Conservation (phyloP, 257 asterid species). For the Penstemon davidsonii region DNA sequence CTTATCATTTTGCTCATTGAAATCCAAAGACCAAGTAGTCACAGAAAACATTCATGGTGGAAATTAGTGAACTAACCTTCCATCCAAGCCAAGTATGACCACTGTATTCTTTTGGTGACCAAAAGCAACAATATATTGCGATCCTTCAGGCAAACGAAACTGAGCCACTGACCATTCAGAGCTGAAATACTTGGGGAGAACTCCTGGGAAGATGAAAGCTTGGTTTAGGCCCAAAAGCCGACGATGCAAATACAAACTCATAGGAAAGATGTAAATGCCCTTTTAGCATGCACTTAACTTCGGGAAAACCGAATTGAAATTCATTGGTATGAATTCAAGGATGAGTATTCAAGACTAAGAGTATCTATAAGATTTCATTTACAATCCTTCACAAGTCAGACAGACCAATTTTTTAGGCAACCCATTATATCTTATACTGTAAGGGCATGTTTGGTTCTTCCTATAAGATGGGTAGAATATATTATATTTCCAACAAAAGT, state of each 20-base stretch:
- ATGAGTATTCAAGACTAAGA: no score
- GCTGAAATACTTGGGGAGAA: slow-evolving; percentile 90
- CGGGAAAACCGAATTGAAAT: background rate
- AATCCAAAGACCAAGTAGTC: background rate
- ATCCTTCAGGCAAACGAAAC: slow-evolving; percentile 86
- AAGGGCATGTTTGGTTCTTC: no score
- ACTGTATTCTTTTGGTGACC: slow-evolving; percentile 89
- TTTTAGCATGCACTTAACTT: background rate
- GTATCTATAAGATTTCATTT: no score
- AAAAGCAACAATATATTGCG: slow-evolving; percentile 73
- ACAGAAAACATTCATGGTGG: background rate
- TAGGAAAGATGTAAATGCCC: background rate
- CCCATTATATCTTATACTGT: no score
- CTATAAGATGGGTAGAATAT: no score
- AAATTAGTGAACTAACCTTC: slow-evolving; percentile 56
- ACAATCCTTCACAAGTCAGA: background rate
- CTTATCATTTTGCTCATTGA: no score
- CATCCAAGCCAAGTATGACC: slow-evolving; percentile 89
- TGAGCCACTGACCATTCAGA: slow-evolving; percentile 98
- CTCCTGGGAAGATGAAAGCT: slow-evolving; percentile 48
- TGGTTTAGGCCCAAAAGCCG: slow-evolving; percentile 8
- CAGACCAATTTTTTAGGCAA: background rate
- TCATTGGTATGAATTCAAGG: no score
- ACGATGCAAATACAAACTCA: background rate
- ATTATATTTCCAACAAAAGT: no score